Evolutionary conservation across 78 protist genomes (phyloP).

Genomic region (Dictyostelium discoideum): dicty_2.7 NC_007088.5:1807501-1808000

Average conservation of each 20-base stretch:
- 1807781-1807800: neutral
- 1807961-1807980: neutral
- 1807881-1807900: neutral
- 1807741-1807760: slow-evolving; percentile 10
- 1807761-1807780: slow-evolving; percentile 16
- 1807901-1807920: neutral
- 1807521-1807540: neutral
- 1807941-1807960: neutral
- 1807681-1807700: neutral
- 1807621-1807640: neutral
- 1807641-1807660: neutral
- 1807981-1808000: neutral
- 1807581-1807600: slow-evolving; percentile 9
- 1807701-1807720: neutral
- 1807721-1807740: neutral
- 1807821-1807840: neutral
- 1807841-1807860: neutral
- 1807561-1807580: neutral
- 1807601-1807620: neutral
- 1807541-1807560: neutral
- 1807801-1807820: neutral
- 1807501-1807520: neutral
- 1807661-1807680: neutral
- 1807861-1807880: neutral
- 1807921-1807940: slow-evolving; percentile 14